Evolutionary conservation across 257 asterid genomes (phyloP), one percentile per base, ranked within the genome.

Genomic region (Linaria vulgaris): DNA sequence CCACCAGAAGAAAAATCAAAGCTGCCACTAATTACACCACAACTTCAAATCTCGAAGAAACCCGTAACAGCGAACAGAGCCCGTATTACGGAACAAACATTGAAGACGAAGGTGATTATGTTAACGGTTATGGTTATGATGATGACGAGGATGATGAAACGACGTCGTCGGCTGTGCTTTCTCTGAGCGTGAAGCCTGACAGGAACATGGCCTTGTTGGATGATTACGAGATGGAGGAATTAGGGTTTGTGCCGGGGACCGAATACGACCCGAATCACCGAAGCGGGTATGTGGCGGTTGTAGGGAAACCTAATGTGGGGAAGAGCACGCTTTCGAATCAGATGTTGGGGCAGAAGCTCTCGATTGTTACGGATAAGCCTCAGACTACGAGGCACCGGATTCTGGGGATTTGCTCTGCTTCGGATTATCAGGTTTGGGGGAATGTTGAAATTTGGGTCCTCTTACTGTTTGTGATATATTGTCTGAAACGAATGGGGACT

Each of bases 231-330:
- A 73, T 83, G 87, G 98, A 92, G 56, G 98, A 91, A 78, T 84
- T 91, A 81, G 95, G 75, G 64, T 73, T 68, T 23, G 82, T 15
- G 12, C 66, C 82, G 30, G 67, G 56, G 1, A 31, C n/a, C 0
- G 62, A 16, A 30, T 30, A 2, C 53, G 80, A 81, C 79, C 87
- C 95, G 15, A 80, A 83, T 66, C 96, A 91, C 72, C 88, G 88
- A 63, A 91, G 95, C 75, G 98, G 98, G 66, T 91, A 81, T 55
- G 96, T 91, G 66, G 98, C 96, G 31, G 95, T 91, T 25, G 83
- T 91, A 53, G 98, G 98, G 21, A 84, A 83, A 79, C 98, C 98
- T 34, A 88, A 91, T 67, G 98, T 91, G 27, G 98, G 98, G 51
- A 91, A 91, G 72, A 88, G 98, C 59, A 91, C 96, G 14, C 88